These are phyloP conservation scores for Penicillium verrucosum DNA, from an alignment of 2,329 filamentous ascomycete genomes.

Conservation along the genomic window DNA sequence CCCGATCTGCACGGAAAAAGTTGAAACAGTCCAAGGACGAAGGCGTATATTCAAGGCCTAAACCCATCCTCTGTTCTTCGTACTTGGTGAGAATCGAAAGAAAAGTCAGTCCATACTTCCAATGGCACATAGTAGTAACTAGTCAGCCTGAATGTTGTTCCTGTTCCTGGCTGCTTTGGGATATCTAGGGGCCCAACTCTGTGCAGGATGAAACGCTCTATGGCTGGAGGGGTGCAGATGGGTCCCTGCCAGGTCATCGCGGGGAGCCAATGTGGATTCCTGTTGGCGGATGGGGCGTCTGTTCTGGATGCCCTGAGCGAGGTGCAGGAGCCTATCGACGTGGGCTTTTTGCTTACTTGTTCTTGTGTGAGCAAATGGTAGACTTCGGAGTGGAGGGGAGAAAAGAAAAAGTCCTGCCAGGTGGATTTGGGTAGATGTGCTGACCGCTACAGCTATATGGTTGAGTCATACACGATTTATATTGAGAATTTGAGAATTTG, in stretches of 20 bases:
- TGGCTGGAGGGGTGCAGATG: constrained; percentile 4
- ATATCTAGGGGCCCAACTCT: constrained; percentile 6
- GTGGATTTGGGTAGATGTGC: constrained; percentile 13
- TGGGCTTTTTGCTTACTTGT: constrained; percentile 4
- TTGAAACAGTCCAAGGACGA: constrained; percentile 16
- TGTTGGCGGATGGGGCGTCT: constrained; percentile 10
- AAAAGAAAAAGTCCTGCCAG: background rate
- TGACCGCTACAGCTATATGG: constrained; percentile 16
- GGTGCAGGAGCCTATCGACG: constrained; percentile 4
- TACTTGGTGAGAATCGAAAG: background rate
- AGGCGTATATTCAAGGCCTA: background rate
- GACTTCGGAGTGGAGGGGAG: background rate
- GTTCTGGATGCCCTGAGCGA: background rate
- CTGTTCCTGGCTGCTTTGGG: constrained; percentile 13
- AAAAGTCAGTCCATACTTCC: background rate
- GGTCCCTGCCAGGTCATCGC: constrained; percentile 24
- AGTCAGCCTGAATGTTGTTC: background rate
- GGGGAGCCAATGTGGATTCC: constrained; percentile 17
- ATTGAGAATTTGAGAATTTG: background rate
- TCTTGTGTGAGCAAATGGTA: constrained; percentile 12
- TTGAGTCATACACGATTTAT: background rate
- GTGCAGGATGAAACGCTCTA: constrained; percentile 8
- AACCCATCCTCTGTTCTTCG: background rate
- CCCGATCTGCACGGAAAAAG: constrained; percentile 19
- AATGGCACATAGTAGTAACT: background rate